Percentiles rank a stretch among this genome's conserved stretches.
Evolutionary conservation across 306 rosid species (phyloP).

Genomic region (Prunus salicina): DNA sequence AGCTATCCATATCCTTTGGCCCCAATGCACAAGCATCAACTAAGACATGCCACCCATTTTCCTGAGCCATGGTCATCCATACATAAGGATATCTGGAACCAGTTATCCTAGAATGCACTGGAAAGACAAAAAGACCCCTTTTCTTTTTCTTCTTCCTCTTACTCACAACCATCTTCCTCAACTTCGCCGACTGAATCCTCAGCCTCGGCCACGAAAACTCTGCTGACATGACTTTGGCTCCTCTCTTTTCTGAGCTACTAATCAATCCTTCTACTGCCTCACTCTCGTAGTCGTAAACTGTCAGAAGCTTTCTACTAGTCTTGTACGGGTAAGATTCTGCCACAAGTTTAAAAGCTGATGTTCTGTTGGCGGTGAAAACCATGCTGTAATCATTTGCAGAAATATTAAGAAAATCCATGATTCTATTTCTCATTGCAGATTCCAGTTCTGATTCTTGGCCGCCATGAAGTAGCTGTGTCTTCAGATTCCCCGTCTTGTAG

Average conservation of each 20-base stretch:
- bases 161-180: conserved; percentile 64
- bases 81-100: conserved; percentile 88
- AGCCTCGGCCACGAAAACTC: conserved; percentile 95
- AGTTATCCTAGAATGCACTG: conserved; percentile 79
- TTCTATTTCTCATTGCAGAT: conserved; percentile 62
- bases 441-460: conserved; percentile 67
- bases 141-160: conserved; percentile 57
- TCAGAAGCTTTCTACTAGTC: conserved; percentile 53
- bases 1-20: conserved; percentile 87
- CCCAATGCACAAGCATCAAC: conserved; percentile 90
- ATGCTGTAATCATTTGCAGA: conserved; percentile 70
- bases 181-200: conserved; percentile 60
- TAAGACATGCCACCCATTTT: conserved; percentile 82
- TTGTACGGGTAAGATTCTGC: conserved; percentile 78
- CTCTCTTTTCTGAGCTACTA: conserved; percentile 59
- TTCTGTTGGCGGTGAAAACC: conserved; percentile 92
- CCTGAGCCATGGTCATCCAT: conserved; percentile 88
- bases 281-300: conserved; percentile 87
- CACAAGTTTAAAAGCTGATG: conserved; percentile 80
- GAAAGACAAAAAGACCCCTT: conserved; percentile 79
- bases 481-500: conserved; percentile 61
- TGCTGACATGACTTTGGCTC: conserved; percentile 62
- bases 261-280: conserved; percentile 79
- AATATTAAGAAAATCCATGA: conserved; percentile 65
- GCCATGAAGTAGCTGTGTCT: conserved; percentile 65